Evolutionary conservation across 345 rosid species (phyloP).

Genomic region (Geranium brycei): DNA sequence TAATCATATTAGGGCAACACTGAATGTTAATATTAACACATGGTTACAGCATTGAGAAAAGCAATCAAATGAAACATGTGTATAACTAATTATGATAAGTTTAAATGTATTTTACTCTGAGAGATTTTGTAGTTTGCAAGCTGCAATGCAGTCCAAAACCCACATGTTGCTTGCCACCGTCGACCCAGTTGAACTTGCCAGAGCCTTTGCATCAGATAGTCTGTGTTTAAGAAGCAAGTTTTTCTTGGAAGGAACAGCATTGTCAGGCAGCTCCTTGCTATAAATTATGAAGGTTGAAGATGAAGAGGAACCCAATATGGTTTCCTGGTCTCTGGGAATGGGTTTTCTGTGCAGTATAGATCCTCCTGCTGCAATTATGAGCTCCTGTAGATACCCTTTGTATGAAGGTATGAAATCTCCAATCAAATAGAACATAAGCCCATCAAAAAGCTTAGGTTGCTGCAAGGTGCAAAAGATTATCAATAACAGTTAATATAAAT

Average conservation of each 20-base stretch:
- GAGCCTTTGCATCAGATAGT: slow-evolving; percentile 41
- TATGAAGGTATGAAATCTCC: slow-evolving; percentile 65
- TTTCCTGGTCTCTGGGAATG: slow-evolving; percentile 20
- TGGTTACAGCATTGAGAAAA: too few relatives aligned
- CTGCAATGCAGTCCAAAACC: slow-evolving; percentile 76
- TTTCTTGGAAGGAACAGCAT: slow-evolving; percentile 26
- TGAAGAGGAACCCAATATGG: slow-evolving; percentile 8
- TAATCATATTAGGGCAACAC: too few relatives aligned
- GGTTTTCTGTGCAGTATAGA: slow-evolving; percentile 58
- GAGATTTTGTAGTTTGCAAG: slow-evolving; percentile 33
- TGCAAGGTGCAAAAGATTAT: slow-evolving; percentile 21
- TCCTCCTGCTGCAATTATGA: slow-evolving; percentile 66
- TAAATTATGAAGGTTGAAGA: slow-evolving; percentile 48
- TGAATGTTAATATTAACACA: too few relatives aligned
- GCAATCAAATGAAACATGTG: too few relatives aligned
- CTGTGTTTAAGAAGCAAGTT: slow-evolving; percentile 27
- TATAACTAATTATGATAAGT: too few relatives aligned
- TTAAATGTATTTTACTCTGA: too few relatives aligned
- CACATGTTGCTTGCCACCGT: slow-evolving; percentile 65
- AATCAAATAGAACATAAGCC: slow-evolving; percentile 42
- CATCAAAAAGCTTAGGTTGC: slow-evolving; percentile 45
- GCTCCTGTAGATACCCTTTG: slow-evolving; percentile 69
- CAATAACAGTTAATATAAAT: background rate
- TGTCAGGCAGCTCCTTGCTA: slow-evolving; percentile 46
- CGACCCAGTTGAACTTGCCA: slow-evolving; percentile 50